Percentiles rank a stretch among this genome's conserved stretches.
These are phyloP conservation scores for Rossbeevera mucosa DNA, from an alignment of 768 basidiomycete species.

Conservation along the genomic window DNA sequence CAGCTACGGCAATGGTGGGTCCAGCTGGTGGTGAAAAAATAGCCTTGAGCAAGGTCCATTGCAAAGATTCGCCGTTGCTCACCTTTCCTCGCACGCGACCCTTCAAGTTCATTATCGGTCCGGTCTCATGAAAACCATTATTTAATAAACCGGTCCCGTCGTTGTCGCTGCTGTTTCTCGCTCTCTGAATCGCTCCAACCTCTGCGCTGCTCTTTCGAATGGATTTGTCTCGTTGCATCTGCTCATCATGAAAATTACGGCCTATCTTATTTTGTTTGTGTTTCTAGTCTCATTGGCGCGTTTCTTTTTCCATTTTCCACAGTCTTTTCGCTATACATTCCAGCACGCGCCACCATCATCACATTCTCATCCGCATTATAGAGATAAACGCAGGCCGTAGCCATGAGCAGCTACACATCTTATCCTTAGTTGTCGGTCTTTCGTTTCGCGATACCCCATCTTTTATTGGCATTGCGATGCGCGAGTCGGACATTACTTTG, in stretches of 20 bases:
- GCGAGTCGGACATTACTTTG: conserved; percentile 43
- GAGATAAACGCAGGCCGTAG: conserved; percentile 42
- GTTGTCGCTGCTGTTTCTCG: conserved; percentile 25
- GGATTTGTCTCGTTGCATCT: conserved; percentile 53
- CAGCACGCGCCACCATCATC: conserved; percentile 24
- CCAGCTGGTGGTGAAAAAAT: conserved; percentile 47
- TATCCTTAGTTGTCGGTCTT: conserved; percentile 41
- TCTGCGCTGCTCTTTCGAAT: conserved; percentile 62
- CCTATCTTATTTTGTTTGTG: conserved; percentile 40
- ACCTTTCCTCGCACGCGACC: conserved; percentile 5
- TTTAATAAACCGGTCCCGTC: conserved; percentile 15
- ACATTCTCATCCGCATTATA: conserved; percentile 31
- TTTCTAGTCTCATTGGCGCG: conserved; percentile 34
- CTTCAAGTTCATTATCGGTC: conserved; percentile 16
- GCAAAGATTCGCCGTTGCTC: conserved; percentile 6
- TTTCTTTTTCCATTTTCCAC: conserved; percentile 13
- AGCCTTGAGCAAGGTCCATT: conserved; percentile 6
- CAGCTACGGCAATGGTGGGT: conserved; percentile 30
- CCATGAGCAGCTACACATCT: conserved; percentile 42
- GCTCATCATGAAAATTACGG: conserved; percentile 44
- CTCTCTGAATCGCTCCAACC: conserved; percentile 37
- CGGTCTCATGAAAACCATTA: conserved; percentile 24
- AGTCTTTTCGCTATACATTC: conserved; percentile 3
- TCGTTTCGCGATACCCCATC: conserved; percentile 51
- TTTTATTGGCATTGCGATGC: conserved; percentile 43